phyloP scores from a whole-genome alignment of 768 basidiomycete species.

The Holtermannia corniformis region DNA sequence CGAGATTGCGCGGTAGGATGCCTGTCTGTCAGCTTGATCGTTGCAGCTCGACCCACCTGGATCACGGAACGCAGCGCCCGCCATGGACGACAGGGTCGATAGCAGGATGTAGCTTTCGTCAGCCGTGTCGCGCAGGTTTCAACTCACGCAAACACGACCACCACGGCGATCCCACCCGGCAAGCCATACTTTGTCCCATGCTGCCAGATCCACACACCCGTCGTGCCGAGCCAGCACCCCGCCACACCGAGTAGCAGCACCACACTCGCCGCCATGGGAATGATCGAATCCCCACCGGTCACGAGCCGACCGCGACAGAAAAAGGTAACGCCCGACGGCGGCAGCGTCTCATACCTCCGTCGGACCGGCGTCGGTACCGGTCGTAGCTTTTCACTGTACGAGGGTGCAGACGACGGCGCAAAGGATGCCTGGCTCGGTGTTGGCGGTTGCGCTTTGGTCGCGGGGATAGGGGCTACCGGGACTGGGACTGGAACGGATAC shows the following conservation, averaged over 20 bases:
- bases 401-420: not conserved
- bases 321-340: constrained; percentile 45
- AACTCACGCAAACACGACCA: constrained; percentile 48
- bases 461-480: not conserved
- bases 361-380: not conserved
- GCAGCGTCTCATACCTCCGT: constrained; percentile 22
- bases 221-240: constrained; percentile 78
- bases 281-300: constrained; percentile 75
- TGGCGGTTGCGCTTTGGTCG: not conserved
- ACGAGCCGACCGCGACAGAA: constrained; percentile 62
- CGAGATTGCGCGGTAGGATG: constrained; percentile 76
- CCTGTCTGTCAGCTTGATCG: constrained; percentile 65
- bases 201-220: constrained; percentile 80
- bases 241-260: constrained; percentile 56
- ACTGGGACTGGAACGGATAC: not conserved
- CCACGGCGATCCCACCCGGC: constrained; percentile 48
- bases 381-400: no score
- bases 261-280: constrained; percentile 65
- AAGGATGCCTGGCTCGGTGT: not conserved
- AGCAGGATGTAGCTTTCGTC: constrained; percentile 42
- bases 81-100: constrained; percentile 17
- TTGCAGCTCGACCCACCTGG: constrained; percentile 16
- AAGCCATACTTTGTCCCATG: constrained; percentile 52
- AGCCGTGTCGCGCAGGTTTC: constrained; percentile 51
- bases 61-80: constrained; percentile 28